phyloP scores from a whole-genome alignment of 352 stramenopile species.

The Achlya hypogyna region DNA sequence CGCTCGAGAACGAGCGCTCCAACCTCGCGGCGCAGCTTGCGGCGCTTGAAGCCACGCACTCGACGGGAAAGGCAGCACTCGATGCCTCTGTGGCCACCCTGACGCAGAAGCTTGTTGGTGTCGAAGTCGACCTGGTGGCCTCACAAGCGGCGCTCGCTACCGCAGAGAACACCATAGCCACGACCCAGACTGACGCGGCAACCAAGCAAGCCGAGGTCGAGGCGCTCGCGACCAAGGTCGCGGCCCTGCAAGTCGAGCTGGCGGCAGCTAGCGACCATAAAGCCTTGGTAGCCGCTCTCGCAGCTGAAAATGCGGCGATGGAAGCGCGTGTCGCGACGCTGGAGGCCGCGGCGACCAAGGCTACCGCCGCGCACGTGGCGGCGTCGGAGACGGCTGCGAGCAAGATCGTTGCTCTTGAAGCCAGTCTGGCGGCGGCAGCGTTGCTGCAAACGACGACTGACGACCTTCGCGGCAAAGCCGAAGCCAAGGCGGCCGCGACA shows the following conservation, averaged over 20 bases:
- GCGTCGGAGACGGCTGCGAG: neutral
- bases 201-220: constrained; percentile 9
- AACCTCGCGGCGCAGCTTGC: neutral
- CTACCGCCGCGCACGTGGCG: neutral
- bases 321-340: neutral
- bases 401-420: neutral
- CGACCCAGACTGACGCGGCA: neutral
- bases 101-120: neutral
- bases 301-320: neutral
- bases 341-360: neutral
- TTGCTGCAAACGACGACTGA: neutral
- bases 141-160: neutral
- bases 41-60: neutral
- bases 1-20: neutral
- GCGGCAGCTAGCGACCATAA: neutral
- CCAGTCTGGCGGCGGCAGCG: neutral
- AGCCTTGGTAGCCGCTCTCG: neutral
- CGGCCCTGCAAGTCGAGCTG: too few species aligned
- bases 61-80: constrained; percentile 3
- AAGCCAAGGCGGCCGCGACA: neutral
- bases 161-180: neutral
- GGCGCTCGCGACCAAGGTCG: neutral
- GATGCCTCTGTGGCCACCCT: neutral
- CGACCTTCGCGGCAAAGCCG: neutral
- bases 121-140: constrained; percentile 9